Conservation (phyloP, 345 rosid genomes). For the Camelina neglecta region DNA sequence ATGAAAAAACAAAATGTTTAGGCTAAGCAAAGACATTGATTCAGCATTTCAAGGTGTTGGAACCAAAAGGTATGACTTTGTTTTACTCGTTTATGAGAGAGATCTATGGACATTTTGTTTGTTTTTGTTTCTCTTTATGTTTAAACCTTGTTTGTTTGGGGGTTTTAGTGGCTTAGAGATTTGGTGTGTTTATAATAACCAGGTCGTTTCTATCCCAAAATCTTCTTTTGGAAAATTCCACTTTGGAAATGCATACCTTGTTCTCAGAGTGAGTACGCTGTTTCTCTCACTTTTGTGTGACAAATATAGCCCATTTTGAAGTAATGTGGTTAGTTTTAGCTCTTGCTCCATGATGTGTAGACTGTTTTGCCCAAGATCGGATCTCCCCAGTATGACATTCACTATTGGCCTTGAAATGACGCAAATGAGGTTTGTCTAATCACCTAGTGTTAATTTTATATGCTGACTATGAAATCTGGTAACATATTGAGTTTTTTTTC, state of each 20-base stretch:
- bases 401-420: slow-evolving; percentile 82
- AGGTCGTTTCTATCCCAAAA: slow-evolving; percentile 58
- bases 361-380: slow-evolving; percentile 61
- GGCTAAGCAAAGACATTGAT: slow-evolving; percentile 52
- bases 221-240: slow-evolving; percentile 70
- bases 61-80: slow-evolving; percentile 53
- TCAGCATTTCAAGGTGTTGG: slow-evolving; percentile 65
- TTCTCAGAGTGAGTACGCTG: slow-evolving; percentile 62
- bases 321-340: not conserved
- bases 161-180: slow-evolving; percentile 67
- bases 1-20: slow-evolving; percentile 53
- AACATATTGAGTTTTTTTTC: not conserved
- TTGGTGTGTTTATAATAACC: slow-evolving; percentile 68
- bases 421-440: slow-evolving; percentile 55
- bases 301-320: not conserved
- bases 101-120: no score
- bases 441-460: no score
- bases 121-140: slow-evolving; percentile 16
- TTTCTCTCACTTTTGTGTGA: not conserved
- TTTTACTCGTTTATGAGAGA: no score
- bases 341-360: slow-evolving; percentile 45
- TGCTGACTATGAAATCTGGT: no score
- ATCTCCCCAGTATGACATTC: slow-evolving; percentile 65
- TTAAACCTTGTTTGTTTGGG: slow-evolving; percentile 18
- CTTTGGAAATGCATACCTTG: slow-evolving; percentile 69